Base-by-base conservation (phyloP, 805 yeast genomes). In the Spathaspora passalidarum region DNA sequence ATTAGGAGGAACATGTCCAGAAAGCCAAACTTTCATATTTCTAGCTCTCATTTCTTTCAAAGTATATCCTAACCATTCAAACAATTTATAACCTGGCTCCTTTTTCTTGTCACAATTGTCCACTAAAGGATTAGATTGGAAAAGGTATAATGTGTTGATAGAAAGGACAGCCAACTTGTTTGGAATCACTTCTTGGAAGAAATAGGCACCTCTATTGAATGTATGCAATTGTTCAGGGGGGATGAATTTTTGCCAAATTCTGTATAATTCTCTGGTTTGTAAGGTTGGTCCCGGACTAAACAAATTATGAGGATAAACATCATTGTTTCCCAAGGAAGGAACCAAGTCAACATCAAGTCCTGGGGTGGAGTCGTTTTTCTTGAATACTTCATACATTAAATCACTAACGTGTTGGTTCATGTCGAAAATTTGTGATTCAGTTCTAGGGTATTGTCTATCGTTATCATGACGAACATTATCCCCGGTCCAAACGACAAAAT, bases 401-500 rank as follows among this genome's bases (percentile, higher is more conserved):
- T 69, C 66, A 4, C 88, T 74, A 8, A 86, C 78, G 21, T 69
- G 52, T 50, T 76, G 73, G 59, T 88, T 88, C 80, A 83, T 75
- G 10, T 82, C 84, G 50, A 87, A 79, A 39, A 88, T 88, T 46
- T 82, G 80, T 47, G 59, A 56, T 56, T 88, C 95, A 1, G 87
- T 79, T 68, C 96, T 77, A 2, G 96, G 96, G 56, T 68, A 66
- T 17, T 61, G 60, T 59, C 95, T 71, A 64, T 88, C 96, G 56
- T 84, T 86, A 61, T 88, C 96, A 61, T 88, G 96, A 46, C 96
- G 74, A 39, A 86, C 79, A 56, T 88, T 88, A 64, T 88, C 96
- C 25, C 96, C 96, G 0, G 96, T 88, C 96, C 96, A 88, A 11
- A 88, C 77, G 10, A 88, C 83, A 63, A 88, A 88, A 61, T 88